Conservation (phyloP, 2,329 filamentous ascomycete species). For the Trichothecium roseum region DNA sequence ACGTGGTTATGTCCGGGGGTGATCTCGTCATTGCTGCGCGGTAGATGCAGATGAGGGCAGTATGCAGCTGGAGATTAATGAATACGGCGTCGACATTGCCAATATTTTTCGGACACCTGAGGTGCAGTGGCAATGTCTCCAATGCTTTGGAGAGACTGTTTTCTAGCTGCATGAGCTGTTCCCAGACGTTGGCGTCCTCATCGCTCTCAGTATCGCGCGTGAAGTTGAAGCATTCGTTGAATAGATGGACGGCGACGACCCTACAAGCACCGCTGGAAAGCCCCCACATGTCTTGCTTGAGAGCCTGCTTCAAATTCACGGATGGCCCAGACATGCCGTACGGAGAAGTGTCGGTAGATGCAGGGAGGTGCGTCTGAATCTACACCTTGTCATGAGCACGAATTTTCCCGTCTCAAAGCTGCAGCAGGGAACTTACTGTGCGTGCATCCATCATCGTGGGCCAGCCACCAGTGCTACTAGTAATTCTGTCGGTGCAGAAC, state of each 20-base stretch:
- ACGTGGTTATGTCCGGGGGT: too few species aligned
- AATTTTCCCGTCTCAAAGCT: too few species aligned
- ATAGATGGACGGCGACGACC: conserved; percentile 63
- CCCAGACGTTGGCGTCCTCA: conserved; percentile 71
- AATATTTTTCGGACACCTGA: conserved; percentile 58
- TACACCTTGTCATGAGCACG: conserved; percentile 12
- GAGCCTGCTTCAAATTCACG: conserved; percentile 47
- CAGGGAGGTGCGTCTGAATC: conserved; percentile 66
- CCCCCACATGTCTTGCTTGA: conserved; percentile 33
- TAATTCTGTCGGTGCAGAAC: conserved; percentile 70
- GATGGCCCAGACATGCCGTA: conserved; percentile 51
- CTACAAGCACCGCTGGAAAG: conserved; percentile 64
- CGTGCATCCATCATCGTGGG: conserved; percentile 65
- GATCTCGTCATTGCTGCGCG: too few species aligned
- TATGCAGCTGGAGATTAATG: conserved; percentile 75
- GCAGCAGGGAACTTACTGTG: too few species aligned
- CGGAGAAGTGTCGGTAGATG: conserved; percentile 63
- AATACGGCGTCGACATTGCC: conserved; percentile 62
- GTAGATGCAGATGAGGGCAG: conserved; percentile 74
- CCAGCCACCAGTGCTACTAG: conserved; percentile 80
- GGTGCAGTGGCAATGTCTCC: conserved; percentile 58
- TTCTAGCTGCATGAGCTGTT: conserved; percentile 66
- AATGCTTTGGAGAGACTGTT: conserved; percentile 65
- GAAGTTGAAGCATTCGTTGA: conserved; percentile 70
- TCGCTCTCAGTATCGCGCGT: too few species aligned